These are phyloP conservation scores for Termitomyces sp. DNA, from an alignment of 768 basidiomycete species.

Conservation along the genomic window DNA sequence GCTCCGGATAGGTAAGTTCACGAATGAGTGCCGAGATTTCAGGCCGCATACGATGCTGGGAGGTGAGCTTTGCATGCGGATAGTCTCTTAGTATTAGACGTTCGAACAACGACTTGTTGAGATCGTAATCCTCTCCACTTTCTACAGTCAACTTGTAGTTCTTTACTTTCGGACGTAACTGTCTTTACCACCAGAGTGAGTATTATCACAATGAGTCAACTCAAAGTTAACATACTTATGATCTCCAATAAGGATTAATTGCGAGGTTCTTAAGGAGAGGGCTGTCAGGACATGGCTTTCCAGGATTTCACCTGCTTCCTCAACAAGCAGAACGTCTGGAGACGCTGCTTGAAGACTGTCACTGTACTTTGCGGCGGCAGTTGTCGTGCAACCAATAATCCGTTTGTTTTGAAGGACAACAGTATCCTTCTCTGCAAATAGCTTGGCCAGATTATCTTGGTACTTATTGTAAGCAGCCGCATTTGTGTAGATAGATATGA, in stretches of 20 bases:
- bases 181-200: slow-evolving; percentile 14
- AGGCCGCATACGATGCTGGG: slow-evolving; percentile 72
- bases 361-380: neutral
- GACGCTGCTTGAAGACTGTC: neutral
- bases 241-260: neutral
- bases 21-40: slow-evolving; percentile 63
- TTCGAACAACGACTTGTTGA: slow-evolving; percentile 66
- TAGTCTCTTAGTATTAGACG: slow-evolving; percentile 57
- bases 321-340: neutral
- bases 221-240: neutral
- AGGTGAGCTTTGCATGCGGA: slow-evolving; percentile 48
- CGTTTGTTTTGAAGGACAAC: neutral
- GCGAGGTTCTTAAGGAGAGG: neutral
- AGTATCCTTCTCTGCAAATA: neutral
- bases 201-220: neutral
- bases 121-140: slow-evolving; percentile 59
- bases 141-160: slow-evolving; percentile 57
- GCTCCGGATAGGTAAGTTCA: slow-evolving; percentile 57
- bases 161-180: slow-evolving; percentile 69
- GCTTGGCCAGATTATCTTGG: neutral
- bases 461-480: neutral
- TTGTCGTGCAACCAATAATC: slow-evolving; percentile 1
- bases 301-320: neutral
- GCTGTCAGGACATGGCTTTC: neutral
- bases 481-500: neutral